phyloP scores from a whole-genome alignment of 495 filamentous ascomycete genomes.

The Daldinia grandis region DNA sequence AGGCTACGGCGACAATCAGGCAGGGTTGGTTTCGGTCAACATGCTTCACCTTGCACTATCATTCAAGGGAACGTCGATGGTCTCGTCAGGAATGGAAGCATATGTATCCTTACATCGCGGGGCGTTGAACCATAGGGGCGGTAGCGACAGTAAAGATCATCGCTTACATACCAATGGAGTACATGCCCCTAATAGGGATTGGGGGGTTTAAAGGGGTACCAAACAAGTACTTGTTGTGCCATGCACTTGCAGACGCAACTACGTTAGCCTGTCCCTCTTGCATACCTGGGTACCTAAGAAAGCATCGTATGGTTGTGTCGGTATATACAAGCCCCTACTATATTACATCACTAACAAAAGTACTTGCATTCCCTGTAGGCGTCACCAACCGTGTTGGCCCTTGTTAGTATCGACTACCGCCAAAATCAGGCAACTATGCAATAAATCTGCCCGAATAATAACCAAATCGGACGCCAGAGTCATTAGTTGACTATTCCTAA shows the following conservation, averaged over 20 bases:
- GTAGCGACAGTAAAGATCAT: conserved; percentile 9
- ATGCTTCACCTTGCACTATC: conserved; percentile 7
- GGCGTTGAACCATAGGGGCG: conserved; percentile 27
- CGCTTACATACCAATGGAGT: conserved; percentile 5
- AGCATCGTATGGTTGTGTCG: conserved; percentile 18
- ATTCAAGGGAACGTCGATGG: conserved; percentile 1
- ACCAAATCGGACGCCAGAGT: conserved; percentile 8
- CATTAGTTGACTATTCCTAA: neutral
- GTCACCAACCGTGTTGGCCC: conserved; percentile 16
- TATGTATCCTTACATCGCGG: conserved; percentile 24
- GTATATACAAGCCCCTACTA: conserved; percentile 14
- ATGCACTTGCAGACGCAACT: conserved; percentile 35
- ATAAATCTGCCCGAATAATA: conserved; percentile 17
- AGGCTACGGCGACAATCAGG: conserved; percentile 5
- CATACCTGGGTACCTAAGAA: conserved; percentile 19
- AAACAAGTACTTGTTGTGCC: conserved; percentile 24
- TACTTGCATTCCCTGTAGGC: conserved; percentile 7
- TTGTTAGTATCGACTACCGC: conserved; percentile 16
- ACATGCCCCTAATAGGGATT: conserved; percentile 17
- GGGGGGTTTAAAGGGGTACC: conserved; percentile 21
- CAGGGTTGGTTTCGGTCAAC: neutral
- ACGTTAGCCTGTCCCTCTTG: conserved; percentile 22
- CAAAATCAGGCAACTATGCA: conserved; percentile 12
- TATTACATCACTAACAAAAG: conserved; percentile 18
- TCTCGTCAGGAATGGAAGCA: conserved; percentile 23